These are phyloP conservation scores for Trichoderma sp. DNA, from an alignment of 2,329 filamentous ascomycete species.

Conservation along the genomic window DNA sequence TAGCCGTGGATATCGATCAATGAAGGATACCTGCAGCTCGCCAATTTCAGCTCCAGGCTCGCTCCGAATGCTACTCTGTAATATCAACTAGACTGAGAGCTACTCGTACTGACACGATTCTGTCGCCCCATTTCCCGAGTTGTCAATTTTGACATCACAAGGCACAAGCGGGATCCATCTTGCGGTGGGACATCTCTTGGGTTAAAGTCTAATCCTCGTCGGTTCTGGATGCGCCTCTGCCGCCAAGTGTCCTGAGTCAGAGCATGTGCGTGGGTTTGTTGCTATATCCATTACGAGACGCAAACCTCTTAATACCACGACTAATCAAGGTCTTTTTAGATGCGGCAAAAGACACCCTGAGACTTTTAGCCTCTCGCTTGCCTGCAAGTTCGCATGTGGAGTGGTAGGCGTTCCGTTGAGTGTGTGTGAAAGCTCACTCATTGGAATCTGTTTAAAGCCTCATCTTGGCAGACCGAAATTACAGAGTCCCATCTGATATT, in stretches of 20 bases:
- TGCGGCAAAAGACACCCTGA: background rate
- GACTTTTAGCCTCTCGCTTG: constrained; percentile 6
- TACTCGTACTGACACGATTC: background rate
- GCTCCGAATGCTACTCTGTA: background rate
- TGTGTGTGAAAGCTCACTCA: background rate
- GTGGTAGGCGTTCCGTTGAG: background rate
- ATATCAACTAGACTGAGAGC: background rate
- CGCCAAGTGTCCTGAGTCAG: constrained; percentile 14
- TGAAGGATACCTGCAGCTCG: background rate
- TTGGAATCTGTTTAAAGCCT: background rate
- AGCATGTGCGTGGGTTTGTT: background rate
- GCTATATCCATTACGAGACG: constrained; percentile 14
- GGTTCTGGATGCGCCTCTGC: constrained; percentile 13
- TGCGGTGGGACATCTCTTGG: background rate
- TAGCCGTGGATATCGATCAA: background rate
- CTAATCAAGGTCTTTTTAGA: background rate
- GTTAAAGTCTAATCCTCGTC: background rate
- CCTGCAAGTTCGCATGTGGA: background rate
- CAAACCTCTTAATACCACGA: background rate
- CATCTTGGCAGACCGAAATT: background rate
- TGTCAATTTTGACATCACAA: constrained; percentile 15
- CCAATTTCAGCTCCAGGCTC: background rate
- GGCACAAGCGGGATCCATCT: constrained; percentile 5
- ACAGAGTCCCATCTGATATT: background rate
- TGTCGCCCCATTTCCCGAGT: background rate